Conservation (phyloP, 352 stramenopile genomes). For the Pythium sp. region DNA sequence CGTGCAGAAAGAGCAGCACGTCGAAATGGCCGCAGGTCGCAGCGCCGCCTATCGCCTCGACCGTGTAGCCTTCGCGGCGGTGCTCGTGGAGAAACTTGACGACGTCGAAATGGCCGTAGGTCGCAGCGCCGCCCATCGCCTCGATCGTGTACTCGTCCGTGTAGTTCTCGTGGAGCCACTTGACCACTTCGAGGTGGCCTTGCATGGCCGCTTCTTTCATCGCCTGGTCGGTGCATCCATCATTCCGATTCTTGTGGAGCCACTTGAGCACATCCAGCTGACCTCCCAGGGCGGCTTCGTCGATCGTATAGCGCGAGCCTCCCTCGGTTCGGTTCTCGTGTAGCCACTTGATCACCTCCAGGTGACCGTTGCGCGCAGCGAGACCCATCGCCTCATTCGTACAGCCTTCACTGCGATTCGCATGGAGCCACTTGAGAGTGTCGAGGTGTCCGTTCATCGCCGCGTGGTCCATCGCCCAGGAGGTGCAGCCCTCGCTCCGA, state of each 20-base stretch:
- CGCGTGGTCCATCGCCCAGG: not conserved
- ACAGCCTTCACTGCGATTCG: not conserved
- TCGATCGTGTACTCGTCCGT: too few relatives aligned
- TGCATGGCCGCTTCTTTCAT: constrained; percentile 1
- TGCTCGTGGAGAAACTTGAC: not conserved
- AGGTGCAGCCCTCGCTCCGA: constrained; percentile 54
- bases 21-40: not conserved
- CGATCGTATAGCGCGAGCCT: not conserved
- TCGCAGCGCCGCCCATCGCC: too few relatives aligned
- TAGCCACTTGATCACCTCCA: constrained; percentile 2
- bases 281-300: not conserved
- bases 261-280: constrained; percentile 7
- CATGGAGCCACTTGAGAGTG: constrained; percentile 3
- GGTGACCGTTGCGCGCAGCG: not conserved
- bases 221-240: not conserved
- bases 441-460: not conserved
- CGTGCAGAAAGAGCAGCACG: not conserved
- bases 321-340: constrained; percentile 2
- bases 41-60: not conserved
- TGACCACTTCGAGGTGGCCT: not conserved
- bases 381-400: not conserved
- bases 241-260: constrained; percentile 2
- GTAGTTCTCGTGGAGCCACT: too few relatives aligned
- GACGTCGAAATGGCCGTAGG: too few relatives aligned
- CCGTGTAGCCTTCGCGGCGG: not conserved